Percentiles rank a stretch among this genome's conserved stretches.
Conservation (phyloP, 352 stramenopile species). For the Phytophthora tubulina region DNA sequence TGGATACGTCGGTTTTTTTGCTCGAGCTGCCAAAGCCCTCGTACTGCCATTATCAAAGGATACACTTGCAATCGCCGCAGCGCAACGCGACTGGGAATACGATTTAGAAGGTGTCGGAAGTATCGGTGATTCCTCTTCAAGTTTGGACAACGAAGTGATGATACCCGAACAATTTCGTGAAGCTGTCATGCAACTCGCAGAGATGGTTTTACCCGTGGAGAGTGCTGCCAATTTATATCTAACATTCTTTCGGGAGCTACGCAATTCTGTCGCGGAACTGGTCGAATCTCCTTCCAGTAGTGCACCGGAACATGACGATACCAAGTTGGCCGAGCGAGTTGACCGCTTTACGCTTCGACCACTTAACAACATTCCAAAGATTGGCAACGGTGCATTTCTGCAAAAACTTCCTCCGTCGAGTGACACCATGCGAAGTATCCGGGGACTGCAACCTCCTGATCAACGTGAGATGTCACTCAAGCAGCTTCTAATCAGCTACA, state of each 20-base stretch:
- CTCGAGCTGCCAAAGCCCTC: constrained; percentile 66
- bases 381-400: constrained; percentile 57
- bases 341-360: constrained; percentile 44
- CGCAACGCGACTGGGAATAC: constrained; percentile 77
- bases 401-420: constrained; percentile 60
- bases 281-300: constrained; percentile 20
- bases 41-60: constrained; percentile 53
- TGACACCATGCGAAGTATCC: constrained; percentile 59
- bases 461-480: constrained; percentile 76
- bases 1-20: constrained; percentile 71
- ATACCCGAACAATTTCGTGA: constrained; percentile 62
- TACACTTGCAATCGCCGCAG: constrained; percentile 47
- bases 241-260: constrained; percentile 70
- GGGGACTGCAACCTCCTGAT: constrained; percentile 56
- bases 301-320: constrained; percentile 28
- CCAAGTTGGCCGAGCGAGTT: constrained; percentile 9
- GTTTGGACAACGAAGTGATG: constrained; percentile 36
- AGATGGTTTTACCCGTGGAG: constrained; percentile 72
- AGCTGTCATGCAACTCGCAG: constrained; percentile 65
- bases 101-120: constrained; percentile 47
- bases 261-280: constrained; percentile 52
- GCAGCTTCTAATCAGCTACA: constrained; percentile 76
- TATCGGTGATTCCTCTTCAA: neutral
- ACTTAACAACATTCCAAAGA: constrained; percentile 60
- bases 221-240: constrained; percentile 52